Conservation (phyloP, 192 early-diverging fungal species). For the Pecoramyces ruminantium region DNA sequence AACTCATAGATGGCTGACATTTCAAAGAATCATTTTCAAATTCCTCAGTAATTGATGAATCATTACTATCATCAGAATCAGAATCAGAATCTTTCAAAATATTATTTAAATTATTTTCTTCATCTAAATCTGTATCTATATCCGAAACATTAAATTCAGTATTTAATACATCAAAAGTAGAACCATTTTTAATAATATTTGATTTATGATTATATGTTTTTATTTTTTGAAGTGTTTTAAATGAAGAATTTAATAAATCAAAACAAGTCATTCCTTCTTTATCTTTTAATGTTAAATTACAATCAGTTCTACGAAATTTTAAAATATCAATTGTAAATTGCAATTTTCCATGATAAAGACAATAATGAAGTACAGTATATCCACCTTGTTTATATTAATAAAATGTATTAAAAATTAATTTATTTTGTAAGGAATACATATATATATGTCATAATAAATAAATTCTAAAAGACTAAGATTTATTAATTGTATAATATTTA, state of each 20-base stretch:
- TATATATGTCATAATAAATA: too few species aligned
- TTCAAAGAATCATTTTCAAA: not conserved
- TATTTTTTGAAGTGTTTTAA: not conserved
- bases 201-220: not conserved
- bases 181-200: not conserved
- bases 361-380: conserved; percentile 52
- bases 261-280: conserved; percentile 26
- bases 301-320: conserved; percentile 13
- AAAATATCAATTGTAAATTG: conserved; percentile 24
- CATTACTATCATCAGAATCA: not conserved
- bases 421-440: too few species aligned
- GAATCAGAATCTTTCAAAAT: not conserved
- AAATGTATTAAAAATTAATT: too few species aligned
- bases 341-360: conserved; percentile 40
- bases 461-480: too few species aligned
- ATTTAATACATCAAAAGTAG: not conserved
- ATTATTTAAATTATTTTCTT: not conserved
- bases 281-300: conserved; percentile 29
- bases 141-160: not conserved
- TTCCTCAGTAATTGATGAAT: too few species aligned
- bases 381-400: conserved; percentile 5
- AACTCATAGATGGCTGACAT: not conserved
- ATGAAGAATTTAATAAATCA: conserved; percentile 16
- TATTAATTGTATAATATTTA: too few species aligned
- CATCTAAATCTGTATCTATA: not conserved